Conservation (phyloP, 345 rosid genomes). For the Nasturtium officinale region DNA sequence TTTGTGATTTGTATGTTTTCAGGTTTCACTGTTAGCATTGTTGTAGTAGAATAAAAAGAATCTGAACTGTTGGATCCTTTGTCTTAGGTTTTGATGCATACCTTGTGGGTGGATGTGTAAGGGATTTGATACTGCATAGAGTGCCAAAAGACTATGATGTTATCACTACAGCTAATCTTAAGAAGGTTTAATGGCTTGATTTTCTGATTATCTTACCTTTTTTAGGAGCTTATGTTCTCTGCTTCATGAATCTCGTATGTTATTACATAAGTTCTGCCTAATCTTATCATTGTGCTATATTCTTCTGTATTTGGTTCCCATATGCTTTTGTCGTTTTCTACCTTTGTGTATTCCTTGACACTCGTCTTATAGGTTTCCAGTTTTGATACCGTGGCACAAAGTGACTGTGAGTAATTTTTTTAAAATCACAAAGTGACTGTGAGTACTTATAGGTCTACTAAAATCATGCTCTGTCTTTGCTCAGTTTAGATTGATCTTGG, state of each 20-base stretch:
- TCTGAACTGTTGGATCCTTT: constrained; percentile 3
- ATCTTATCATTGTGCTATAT: background rate
- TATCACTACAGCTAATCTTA: constrained; percentile 81
- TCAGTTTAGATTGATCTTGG: constrained; percentile 87
- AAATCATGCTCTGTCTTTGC: constrained; percentile 49
- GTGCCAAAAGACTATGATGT: constrained; percentile 93
- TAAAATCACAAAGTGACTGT: constrained; percentile 37
- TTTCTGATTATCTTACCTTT: background rate
- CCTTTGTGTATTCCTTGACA: background rate
- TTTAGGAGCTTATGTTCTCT: constrained; percentile 2
- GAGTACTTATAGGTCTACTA: too few relatives aligned
- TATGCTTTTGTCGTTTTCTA: constrained; percentile 10
- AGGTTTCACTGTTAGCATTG: background rate
- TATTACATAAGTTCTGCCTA: constrained; percentile 3
- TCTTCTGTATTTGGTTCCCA: constrained; percentile 9
- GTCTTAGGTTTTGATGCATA: constrained; percentile 74
- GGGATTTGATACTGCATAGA: constrained; percentile 78
- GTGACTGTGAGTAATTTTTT: constrained; percentile 24
- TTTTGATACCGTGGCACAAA: constrained; percentile 64
- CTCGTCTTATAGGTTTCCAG: constrained; percentile 71
- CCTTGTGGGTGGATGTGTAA: constrained; percentile 94
- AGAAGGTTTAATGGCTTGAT: constrained; percentile 51
- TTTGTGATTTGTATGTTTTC: constrained; percentile 5
- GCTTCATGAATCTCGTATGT: constrained; percentile 26
- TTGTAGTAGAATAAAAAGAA: background rate